These are phyloP conservation scores for Tuber magnatum DNA, from an alignment of 495 filamentous ascomycete species.

Conservation along the genomic window DNA sequence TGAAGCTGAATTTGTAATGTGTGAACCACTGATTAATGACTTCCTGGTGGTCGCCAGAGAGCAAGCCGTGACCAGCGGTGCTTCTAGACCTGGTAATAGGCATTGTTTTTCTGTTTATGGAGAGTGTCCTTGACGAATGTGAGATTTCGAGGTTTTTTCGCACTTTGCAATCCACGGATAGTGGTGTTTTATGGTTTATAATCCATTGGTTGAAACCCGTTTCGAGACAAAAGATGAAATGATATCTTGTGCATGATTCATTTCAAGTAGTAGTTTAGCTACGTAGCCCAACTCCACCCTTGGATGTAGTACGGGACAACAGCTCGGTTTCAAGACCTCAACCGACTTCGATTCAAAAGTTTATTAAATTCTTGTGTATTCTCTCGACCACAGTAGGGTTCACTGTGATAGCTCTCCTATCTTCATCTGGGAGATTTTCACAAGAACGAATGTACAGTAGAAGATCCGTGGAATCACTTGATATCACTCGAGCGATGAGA, in stretches of 20 bases:
- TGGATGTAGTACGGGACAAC: neutral
- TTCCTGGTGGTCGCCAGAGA: neutral
- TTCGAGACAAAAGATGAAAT: neutral
- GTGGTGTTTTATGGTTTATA: neutral
- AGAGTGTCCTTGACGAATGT: neutral
- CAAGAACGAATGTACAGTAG: neutral
- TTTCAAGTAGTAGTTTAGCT: neutral
- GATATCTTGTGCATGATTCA: conserved; percentile 1
- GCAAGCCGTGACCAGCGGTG: neutral
- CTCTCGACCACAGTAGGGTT: neutral
- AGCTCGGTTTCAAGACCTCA: neutral
- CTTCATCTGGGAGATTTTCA: neutral
- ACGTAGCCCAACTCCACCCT: neutral
- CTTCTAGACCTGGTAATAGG: rapidly evolving
- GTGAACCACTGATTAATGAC: neutral
- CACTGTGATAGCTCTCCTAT: neutral
- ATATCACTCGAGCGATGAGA: neutral
- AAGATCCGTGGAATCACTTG: neutral
- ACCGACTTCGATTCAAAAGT: neutral
- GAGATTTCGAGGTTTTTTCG: neutral
- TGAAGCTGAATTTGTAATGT: neutral
- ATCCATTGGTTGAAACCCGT: neutral
- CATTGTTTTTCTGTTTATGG: neutral
- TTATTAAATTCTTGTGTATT: neutral
- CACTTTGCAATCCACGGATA: neutral